These are phyloP conservation scores for Aspergillus floridensis DNA, from an alignment of 2,329 filamentous ascomycete genomes.

Conservation along the genomic window DNA sequence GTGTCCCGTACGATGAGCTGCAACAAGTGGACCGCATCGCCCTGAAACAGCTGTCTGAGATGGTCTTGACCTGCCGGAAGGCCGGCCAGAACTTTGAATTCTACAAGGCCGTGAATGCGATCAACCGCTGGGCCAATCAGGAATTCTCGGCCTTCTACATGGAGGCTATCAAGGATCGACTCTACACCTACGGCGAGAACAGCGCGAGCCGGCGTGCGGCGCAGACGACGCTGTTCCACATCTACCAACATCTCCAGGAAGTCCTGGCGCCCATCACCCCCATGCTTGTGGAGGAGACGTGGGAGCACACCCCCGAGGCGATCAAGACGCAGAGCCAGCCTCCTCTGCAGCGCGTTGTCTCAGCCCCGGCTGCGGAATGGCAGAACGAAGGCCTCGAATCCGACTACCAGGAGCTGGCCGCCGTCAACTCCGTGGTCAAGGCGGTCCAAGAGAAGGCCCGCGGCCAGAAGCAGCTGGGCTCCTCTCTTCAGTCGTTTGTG, in stretches of 20 bases:
- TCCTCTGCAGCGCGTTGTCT: slow-evolving; percentile 43
- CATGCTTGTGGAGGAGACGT: slow-evolving; percentile 81
- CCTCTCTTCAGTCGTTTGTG: slow-evolving; percentile 75
- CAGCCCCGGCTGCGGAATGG: slow-evolving; percentile 34
- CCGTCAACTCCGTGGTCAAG: slow-evolving; percentile 67
- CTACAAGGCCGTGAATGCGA: slow-evolving; percentile 67
- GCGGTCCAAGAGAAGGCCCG: slow-evolving; percentile 71
- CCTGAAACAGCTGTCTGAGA: slow-evolving; percentile 67
- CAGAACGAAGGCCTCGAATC: slow-evolving; percentile 49
- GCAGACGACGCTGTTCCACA: slow-evolving; percentile 56
- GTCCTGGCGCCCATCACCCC: slow-evolving; percentile 82
- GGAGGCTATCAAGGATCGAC: slow-evolving; percentile 83
- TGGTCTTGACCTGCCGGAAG: slow-evolving; percentile 62
- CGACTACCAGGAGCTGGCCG: slow-evolving; percentile 42
- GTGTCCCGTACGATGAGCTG: slow-evolving; percentile 47
- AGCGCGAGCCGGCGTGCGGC: slow-evolving; percentile 59
- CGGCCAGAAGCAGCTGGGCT: slow-evolving; percentile 69
- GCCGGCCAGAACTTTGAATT: slow-evolving; percentile 75
- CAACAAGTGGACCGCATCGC: slow-evolving; percentile 71
- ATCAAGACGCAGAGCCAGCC: slow-evolving; percentile 54
- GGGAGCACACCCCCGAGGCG: slow-evolving; percentile 69
- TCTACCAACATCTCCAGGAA: slow-evolving; percentile 70
- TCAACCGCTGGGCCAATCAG: slow-evolving; percentile 78
- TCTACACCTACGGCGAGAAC: slow-evolving; percentile 76
- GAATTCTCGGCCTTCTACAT: slow-evolving; percentile 93